phyloP scores from a whole-genome alignment of 202 grass and related monocot species.

The Cymbopogon flexuosus region DNA sequence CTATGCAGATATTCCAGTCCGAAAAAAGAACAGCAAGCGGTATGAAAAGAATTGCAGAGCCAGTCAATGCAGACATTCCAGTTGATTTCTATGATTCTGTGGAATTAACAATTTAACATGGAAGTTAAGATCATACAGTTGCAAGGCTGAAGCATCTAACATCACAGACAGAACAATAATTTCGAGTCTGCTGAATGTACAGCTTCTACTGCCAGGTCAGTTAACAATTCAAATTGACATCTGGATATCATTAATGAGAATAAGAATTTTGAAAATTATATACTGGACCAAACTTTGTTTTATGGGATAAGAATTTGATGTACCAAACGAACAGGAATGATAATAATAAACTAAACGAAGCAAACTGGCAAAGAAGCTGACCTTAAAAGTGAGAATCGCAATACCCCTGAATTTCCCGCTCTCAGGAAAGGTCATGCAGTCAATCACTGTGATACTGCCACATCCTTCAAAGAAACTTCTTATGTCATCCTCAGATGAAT shows the following conservation, averaged over 20 bases:
- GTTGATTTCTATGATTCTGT: background rate
- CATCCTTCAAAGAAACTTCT: constrained; percentile 82
- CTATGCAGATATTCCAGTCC: background rate
- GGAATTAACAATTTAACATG: constrained; percentile 23
- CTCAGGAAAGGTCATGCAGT: constrained; percentile 90
- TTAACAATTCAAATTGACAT: background rate
- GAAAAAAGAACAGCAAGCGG: background rate
- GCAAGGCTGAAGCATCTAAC: background rate
- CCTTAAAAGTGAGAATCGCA: constrained; percentile 92
- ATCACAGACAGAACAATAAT: too few species aligned
- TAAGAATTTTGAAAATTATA: background rate
- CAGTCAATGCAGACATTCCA: background rate
- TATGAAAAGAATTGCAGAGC: background rate
- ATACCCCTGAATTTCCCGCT: constrained; percentile 89
- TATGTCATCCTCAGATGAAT: constrained; percentile 89
- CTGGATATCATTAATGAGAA: background rate
- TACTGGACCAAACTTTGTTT: background rate
- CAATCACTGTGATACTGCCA: constrained; percentile 61
- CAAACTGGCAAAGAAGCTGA: constrained; percentile 25
- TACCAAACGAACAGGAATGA: background rate
- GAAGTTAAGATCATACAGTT: background rate
- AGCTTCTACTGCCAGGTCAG: background rate
- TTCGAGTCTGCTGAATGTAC: background rate
- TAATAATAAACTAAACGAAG: background rate
- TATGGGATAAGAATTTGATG: background rate